These are phyloP conservation scores for Sugiyamaella chiloensis DNA, from an alignment of 805 yeast species.

Conservation along the genomic window DNA sequence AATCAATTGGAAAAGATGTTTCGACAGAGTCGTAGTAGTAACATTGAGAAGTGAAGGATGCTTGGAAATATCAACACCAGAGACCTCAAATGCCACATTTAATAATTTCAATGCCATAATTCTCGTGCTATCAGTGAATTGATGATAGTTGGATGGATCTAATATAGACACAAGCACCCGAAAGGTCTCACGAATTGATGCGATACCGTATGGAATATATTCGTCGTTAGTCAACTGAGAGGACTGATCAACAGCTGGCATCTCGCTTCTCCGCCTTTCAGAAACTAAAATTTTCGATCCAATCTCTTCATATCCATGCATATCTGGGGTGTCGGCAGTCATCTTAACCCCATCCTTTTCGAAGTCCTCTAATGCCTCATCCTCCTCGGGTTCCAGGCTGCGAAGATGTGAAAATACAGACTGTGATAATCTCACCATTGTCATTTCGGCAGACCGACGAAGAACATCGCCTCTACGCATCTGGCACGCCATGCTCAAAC, in stretches of 20 bases:
- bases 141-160: constrained; percentile 76
- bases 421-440: constrained; percentile 67
- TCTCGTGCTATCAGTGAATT: constrained; percentile 83
- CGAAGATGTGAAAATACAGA: constrained; percentile 62
- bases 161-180: constrained; percentile 74
- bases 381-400: constrained; percentile 47
- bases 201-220: constrained; percentile 56
- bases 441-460: constrained; percentile 82
- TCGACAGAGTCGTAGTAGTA: constrained; percentile 78
- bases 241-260: constrained; percentile 1
- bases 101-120: constrained; percentile 76
- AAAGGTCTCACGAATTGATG: constrained; percentile 72
- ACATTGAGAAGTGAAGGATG: constrained; percentile 67
- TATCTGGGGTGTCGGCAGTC: constrained; percentile 46
- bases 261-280: constrained; percentile 4
- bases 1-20: constrained; percentile 75
- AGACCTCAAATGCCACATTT: constrained; percentile 74
- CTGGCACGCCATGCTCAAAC: constrained; percentile 87
- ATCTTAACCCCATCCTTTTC: constrained; percentile 47
- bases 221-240: constrained; percentile 19
- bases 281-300: constrained; percentile 13
- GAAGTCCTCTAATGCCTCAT: constrained; percentile 44
- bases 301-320: constrained; percentile 18
- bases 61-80: constrained; percentile 58
- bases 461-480: constrained; percentile 86